Conservation (phyloP, 768 basidiomycete species). For the Clitopilus passeckerianus region DNA sequence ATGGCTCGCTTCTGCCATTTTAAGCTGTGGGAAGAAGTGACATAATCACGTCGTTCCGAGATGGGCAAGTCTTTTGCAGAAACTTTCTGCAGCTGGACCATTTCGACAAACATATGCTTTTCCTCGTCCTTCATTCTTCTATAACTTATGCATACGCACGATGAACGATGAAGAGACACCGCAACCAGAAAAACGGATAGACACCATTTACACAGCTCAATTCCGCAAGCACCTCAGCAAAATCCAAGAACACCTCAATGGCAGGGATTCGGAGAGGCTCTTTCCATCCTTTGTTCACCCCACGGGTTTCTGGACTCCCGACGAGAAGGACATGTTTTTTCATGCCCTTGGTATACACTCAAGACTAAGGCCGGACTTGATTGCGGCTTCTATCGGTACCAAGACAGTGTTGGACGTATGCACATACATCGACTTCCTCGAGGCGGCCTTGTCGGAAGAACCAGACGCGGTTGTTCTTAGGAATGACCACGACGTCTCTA, state of each 20-base stretch:
- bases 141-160: conserved; percentile 8
- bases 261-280: conserved; percentile 19
- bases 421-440: conserved; percentile 56
- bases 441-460: conserved; percentile 23
- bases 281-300: conserved; percentile 30
- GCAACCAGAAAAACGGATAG: conserved; percentile 7
- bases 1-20: not conserved
- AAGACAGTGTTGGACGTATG: conserved; percentile 67
- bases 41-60: not conserved
- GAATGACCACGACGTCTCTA: conserved; percentile 28
- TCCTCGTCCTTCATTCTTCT: not conserved
- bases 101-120: not conserved
- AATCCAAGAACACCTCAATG: conserved; percentile 30
- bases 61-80: not conserved
- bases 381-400: conserved; percentile 60
- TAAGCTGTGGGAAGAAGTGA: not conserved
- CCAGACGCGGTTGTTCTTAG: conserved; percentile 7
- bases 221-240: conserved; percentile 29
- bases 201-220: conserved; percentile 14
- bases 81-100: not conserved
- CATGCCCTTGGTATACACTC: conserved; percentile 64
- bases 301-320: conserved; percentile 52
- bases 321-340: conserved; percentile 73
- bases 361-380: conserved; percentile 71
- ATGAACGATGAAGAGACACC: conserved; percentile 13